phyloP scores from a whole-genome alignment of 2,329 filamentous ascomycete species.

The Aspergillus terreus region DNA sequence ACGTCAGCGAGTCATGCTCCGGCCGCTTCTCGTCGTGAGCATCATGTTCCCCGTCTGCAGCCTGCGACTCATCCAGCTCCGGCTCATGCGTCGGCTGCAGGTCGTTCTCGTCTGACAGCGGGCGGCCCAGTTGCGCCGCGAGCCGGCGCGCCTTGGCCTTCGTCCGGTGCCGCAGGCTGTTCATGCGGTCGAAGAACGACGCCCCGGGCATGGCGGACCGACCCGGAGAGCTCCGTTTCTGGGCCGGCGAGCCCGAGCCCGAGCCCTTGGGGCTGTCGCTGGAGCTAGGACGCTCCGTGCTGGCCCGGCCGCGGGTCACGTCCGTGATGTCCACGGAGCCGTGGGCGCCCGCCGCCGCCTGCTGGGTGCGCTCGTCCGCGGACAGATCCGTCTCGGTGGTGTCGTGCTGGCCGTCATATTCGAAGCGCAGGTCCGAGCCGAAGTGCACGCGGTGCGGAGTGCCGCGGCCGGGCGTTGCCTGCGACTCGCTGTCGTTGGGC shows the following conservation, averaged over 20 bases:
- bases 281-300: neutral
- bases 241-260: no score
- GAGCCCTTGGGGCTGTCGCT: no score
- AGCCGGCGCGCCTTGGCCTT: neutral
- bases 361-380: conserved; percentile 8
- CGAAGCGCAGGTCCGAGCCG: conserved; percentile 5
- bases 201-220: neutral
- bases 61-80: neutral
- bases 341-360: conserved; percentile 5
- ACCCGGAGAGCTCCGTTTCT: neutral
- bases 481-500: neutral
- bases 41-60: conserved; percentile 9
- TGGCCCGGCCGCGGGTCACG: conserved; percentile 2
- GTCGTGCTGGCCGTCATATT: conserved; percentile 1
- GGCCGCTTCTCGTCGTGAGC: conserved; percentile 16
- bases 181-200: neutral
- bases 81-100: neutral
- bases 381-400: conserved; percentile 1
- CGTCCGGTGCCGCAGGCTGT: neutral
- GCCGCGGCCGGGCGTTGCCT: neutral
- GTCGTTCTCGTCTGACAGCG: conserved; percentile 1
- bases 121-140: conserved; percentile 1
- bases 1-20: conserved; percentile 22
- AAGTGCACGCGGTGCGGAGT: conserved; percentile 5
- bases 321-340: conserved; percentile 28